phyloP scores from a whole-genome alignment of 2,329 filamentous ascomycete species.

The Xylariaceae sp. region DNA sequence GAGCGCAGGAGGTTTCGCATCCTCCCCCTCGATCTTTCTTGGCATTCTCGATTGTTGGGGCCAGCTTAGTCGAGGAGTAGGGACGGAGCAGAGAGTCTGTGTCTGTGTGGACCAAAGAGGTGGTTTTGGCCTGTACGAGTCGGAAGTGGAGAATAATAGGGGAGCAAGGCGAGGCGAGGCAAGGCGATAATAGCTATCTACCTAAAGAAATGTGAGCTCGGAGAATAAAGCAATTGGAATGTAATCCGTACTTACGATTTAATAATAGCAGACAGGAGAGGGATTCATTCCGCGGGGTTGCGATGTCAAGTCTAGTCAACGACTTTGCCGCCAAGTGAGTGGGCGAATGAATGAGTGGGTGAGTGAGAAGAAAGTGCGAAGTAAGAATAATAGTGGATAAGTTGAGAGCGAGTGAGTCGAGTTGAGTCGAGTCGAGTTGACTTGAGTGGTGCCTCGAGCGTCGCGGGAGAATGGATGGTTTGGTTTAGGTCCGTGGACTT shows the following conservation, averaged over 20 bases:
- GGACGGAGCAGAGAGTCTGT: too few species aligned
- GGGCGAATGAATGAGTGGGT: background rate
- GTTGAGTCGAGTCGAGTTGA: too few species aligned
- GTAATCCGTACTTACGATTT: too few species aligned
- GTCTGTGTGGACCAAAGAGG: too few species aligned
- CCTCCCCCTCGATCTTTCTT: slow-evolving; percentile 18
- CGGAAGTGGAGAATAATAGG: background rate
- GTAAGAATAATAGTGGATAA: background rate
- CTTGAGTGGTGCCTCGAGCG: too few species aligned
- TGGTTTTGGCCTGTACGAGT: background rate
- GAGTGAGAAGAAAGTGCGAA: background rate
- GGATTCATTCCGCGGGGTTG: background rate
- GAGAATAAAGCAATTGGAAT: too few species aligned
- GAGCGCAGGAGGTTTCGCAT: slow-evolving; percentile 45
- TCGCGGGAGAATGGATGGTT: too few species aligned
- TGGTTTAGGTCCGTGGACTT: too few species aligned
- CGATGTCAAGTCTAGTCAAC: background rate
- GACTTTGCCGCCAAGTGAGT: background rate
- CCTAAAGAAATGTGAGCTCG: too few species aligned
- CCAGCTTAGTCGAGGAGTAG: background rate
- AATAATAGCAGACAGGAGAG: too few species aligned
- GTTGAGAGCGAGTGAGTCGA: too few species aligned
- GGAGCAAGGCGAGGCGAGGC: background rate
- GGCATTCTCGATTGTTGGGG: slow-evolving; percentile 8
- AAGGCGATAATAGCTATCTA: too few species aligned